These are phyloP conservation scores for Coemansia guatemalensis DNA, from an alignment of 192 early-diverging fungal species.

Conservation along the genomic window DNA sequence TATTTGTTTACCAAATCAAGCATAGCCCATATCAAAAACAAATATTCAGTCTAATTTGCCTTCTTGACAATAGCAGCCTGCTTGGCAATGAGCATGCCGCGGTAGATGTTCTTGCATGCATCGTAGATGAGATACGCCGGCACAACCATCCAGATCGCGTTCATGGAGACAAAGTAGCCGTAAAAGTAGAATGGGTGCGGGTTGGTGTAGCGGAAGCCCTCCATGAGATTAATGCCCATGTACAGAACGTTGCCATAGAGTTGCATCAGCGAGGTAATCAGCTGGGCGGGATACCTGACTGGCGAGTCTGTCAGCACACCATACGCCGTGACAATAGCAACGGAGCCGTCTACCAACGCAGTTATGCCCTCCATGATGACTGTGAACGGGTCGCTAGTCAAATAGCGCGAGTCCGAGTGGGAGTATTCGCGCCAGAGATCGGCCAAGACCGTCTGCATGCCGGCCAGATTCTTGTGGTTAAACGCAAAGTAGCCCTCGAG, in stretches of 20 bases:
- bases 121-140: constrained; percentile 57
- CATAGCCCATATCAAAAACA: background rate
- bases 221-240: constrained; percentile 67
- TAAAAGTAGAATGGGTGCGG: constrained; percentile 84
- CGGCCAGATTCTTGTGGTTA: constrained; percentile 66
- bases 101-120: constrained; percentile 53
- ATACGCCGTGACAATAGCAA: constrained; percentile 59
- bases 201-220: constrained; percentile 66
- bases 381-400: constrained; percentile 80
- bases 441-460: constrained; percentile 62
- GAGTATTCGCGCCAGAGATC: constrained; percentile 94
- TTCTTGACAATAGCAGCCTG: constrained; percentile 54
- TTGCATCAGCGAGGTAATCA: constrained; percentile 66
- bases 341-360: constrained; percentile 69
- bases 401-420: constrained; percentile 83
- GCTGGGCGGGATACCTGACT: constrained; percentile 58
- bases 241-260: constrained; percentile 85
- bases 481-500: constrained; percentile 87
- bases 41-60: constrained; percentile 21
- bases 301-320: constrained; percentile 58
- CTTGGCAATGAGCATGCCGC: constrained; percentile 55
- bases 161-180: constrained; percentile 86
- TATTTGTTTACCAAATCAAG: no score
- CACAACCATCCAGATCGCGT: constrained; percentile 81
- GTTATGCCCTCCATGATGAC: constrained; percentile 87